Evolutionary conservation across 257 asterid genomes (phyloP), one percentile per base, ranked within the genome.

Genomic region (Primulina huaijiensis): DNA sequence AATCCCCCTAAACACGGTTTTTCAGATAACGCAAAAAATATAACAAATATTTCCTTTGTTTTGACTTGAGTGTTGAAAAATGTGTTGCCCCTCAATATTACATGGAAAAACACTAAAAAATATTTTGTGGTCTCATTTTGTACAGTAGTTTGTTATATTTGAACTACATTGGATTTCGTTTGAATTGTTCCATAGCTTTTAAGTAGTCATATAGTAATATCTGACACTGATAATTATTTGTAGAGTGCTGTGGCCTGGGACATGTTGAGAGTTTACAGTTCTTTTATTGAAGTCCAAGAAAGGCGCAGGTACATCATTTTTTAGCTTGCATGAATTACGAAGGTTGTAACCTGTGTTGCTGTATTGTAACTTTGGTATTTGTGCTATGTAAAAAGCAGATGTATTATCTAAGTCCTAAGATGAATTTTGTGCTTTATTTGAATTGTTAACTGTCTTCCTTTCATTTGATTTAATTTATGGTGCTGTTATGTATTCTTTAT

Each of bases 181-280:
- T 23, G 7, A 46, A n/a, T 9, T 57, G 57, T 70, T 33, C 31
- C 11, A 29, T 17, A 12, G 7, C 55, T 46, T 46, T 0, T 46
- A 12, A 46, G 62, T 78, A 43, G 69, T 76, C 64, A 27, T 27
- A 27, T 27, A 2, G 30, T 27, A 27, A 74, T 70, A 11, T 64
- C 31, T 77, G 72, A 62, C 68, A n/a, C 74, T 72, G 72, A 65
- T 74, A 43, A 72, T 40, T 65, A 69, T 60, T 68, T 86, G 65
- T 78, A 94, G 97, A 85, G 89, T 81, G 97, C 99, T 64, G 92
- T 89, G 76, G 97, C 96, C 67, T 89, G 97, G 99, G 99, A 93
- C 74, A 93, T 93, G 99, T 87, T 83, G 83, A 92, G 84, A 81
- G 92, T 93, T 70, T 94, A 94, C 77, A 78, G 84, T 80, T 82